These are phyloP conservation scores for Vickermania spadyakhi DNA, from an alignment of 208 protist species.

Conservation along the genomic window DNA sequence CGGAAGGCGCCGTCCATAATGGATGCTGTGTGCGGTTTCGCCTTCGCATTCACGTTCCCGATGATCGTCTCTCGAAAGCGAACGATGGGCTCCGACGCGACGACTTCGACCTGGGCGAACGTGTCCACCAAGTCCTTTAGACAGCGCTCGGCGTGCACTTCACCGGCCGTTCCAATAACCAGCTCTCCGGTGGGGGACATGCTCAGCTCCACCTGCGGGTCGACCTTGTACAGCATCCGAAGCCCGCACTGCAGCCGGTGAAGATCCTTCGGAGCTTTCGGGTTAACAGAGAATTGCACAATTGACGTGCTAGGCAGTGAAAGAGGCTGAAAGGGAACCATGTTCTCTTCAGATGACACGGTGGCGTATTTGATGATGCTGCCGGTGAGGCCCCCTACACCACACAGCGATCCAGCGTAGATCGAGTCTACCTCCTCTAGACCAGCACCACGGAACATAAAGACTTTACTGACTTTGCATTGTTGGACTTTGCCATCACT, in stretches of 20 bases:
- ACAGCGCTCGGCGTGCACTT: slow-evolving; percentile 96
- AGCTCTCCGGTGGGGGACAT: slow-evolving; percentile 95
- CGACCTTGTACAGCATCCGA: slow-evolving; percentile 92
- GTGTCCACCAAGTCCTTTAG: slow-evolving; percentile 90
- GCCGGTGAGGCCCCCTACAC: slow-evolving; percentile 90
- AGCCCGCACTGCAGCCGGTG: slow-evolving; percentile 75
- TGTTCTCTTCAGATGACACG: slow-evolving; percentile 48
- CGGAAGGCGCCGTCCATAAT: slow-evolving; percentile 56
- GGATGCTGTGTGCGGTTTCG: slow-evolving; percentile 53
- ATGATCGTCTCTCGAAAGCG: slow-evolving; percentile 83
- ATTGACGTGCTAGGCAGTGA: slow-evolving; percentile 91
- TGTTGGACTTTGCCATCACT: slow-evolving; percentile 45
- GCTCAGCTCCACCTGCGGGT: slow-evolving; percentile 91
- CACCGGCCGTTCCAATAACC: slow-evolving; percentile 93
- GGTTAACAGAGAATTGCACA: slow-evolving; percentile 94
- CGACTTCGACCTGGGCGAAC: slow-evolving; percentile 79
- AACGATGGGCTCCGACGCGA: slow-evolving; percentile 80
- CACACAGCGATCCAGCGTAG: slow-evolving; percentile 83
- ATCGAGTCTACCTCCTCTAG: slow-evolving; percentile 83
- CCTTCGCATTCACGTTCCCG: slow-evolving; percentile 41
- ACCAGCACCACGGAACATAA: slow-evolving; percentile 92
- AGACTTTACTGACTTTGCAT: slow-evolving; percentile 55
- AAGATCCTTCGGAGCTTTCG: slow-evolving; percentile 72
- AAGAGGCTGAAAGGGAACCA: slow-evolving; percentile 80
- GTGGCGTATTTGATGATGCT: slow-evolving; percentile 94